Percentiles rank a stretch among this genome's conserved stretches.
Conservation (phyloP, 2,329 filamentous ascomycete species). For the Coleophoma crateriformis region DNA sequence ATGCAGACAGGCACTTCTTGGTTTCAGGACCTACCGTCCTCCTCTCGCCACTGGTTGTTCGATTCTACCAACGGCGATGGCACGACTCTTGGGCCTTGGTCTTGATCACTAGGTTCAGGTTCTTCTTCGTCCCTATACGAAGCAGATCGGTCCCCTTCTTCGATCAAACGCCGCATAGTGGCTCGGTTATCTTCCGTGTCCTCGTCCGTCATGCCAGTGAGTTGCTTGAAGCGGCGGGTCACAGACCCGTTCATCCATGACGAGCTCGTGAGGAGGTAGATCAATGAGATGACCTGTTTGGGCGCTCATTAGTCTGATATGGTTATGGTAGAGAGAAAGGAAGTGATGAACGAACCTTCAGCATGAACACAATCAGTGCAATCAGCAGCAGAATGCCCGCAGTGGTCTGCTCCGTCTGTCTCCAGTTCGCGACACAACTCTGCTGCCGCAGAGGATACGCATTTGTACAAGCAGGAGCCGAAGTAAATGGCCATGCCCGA, state of each 20-base stretch:
- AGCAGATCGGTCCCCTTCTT: constrained; percentile 10
- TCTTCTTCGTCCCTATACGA: constrained; percentile 18
- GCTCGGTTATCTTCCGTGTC: constrained; percentile 15
- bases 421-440: constrained; percentile 52
- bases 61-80: constrained; percentile 15
- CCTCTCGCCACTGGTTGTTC: constrained; percentile 17
- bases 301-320: neutral
- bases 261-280: constrained; percentile 19
- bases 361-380: constrained; percentile 43
- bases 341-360: constrained; percentile 42
- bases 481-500: constrained; percentile 56
- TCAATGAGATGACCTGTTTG: constrained; percentile 14
- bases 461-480: constrained; percentile 19
- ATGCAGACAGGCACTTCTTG: too few species aligned
- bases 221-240: constrained; percentile 10
- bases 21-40: neutral
- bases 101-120: constrained; percentile 1
- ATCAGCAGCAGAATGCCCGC: constrained; percentile 51
- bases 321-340: neutral
- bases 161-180: constrained; percentile 17
- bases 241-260: constrained; percentile 15
- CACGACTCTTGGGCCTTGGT: constrained; percentile 16
- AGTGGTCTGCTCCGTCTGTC: constrained; percentile 43
- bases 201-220: constrained; percentile 4
- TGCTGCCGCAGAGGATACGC: constrained; percentile 35